A percentile compares a stretch with the other conserved stretches of the same genome.
phyloP scores from a whole-genome alignment of 2,329 filamentous ascomycete genomes.

The Ramichloridium luteum region DNA sequence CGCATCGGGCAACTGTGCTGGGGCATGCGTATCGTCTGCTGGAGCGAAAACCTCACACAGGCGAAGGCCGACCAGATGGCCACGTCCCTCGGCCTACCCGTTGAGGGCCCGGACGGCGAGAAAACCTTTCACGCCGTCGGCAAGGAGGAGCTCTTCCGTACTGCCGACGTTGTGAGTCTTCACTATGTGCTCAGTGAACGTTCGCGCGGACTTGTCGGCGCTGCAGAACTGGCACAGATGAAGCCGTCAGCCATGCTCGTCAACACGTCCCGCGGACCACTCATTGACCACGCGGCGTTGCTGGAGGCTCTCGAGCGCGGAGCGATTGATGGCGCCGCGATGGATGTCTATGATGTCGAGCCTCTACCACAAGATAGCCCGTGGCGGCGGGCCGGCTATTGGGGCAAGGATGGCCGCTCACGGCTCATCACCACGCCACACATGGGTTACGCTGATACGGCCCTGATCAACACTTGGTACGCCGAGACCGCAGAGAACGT shows the following conservation, averaged over 20 bases:
- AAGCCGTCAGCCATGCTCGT: conserved; percentile 51
- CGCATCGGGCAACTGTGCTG: conserved; percentile 59
- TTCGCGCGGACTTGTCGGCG: conserved; percentile 49
- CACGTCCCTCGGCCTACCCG: conserved; percentile 44
- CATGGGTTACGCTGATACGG: conserved; percentile 61
- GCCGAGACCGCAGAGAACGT: conserved; percentile 54
- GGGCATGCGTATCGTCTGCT: conserved; percentile 63
- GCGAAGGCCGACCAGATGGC: conserved; percentile 58
- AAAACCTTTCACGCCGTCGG: conserved; percentile 56
- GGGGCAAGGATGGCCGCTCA: conserved; percentile 53
- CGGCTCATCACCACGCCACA: conserved; percentile 60
- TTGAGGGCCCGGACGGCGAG: conserved; percentile 16
- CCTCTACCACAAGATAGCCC: conserved; percentile 53
- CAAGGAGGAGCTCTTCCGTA: conserved; percentile 51
- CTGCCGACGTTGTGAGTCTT: conserved; percentile 54
- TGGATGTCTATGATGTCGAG: conserved; percentile 72
- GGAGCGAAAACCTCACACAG: conserved; percentile 67
- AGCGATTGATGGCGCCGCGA: conserved; percentile 51
- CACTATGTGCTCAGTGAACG: conserved; percentile 61
- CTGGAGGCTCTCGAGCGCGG: conserved; percentile 48
- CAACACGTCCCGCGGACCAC: conserved; percentile 54
- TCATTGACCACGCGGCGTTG: conserved; percentile 51
- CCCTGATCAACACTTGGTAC: conserved; percentile 54
- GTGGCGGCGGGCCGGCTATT: conserved; percentile 49
- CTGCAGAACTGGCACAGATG: conserved; percentile 48